Conservation (phyloP, 2,329 filamentous ascomycete species). For the Pseudocercospora musae region DNA sequence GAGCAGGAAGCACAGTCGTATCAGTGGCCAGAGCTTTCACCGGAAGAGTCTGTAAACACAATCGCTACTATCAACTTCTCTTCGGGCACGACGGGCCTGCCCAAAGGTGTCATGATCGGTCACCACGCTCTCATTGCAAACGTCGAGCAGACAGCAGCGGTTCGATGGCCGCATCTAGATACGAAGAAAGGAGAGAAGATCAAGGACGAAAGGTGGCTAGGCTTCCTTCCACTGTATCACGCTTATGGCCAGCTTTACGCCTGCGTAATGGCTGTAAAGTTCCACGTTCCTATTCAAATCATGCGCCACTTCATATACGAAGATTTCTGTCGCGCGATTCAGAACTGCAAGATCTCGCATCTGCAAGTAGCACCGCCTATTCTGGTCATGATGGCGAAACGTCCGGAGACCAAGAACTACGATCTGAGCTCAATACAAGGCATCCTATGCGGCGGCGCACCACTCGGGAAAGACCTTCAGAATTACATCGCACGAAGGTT, state of each 20-base stretch:
- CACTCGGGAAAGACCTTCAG: constrained; percentile 42
- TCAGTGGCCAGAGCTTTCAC: constrained; percentile 55
- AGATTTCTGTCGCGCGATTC: constrained; percentile 39
- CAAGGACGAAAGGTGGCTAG: constrained; percentile 47
- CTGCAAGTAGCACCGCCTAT: constrained; percentile 44
- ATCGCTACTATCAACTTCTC: constrained; percentile 73
- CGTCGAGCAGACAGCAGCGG: constrained; percentile 46
- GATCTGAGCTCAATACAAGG: constrained; percentile 41
- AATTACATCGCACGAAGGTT: constrained; percentile 39
- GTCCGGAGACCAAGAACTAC: constrained; percentile 42
- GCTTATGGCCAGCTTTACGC: constrained; percentile 48
- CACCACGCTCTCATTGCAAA: constrained; percentile 33
- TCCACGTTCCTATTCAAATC: constrained; percentile 45
- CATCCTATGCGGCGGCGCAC: constrained; percentile 43
- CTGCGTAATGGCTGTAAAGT: constrained; percentile 42
- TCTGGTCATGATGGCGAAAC: constrained; percentile 44
- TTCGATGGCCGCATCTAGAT: constrained; percentile 28
- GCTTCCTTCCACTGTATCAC: constrained; percentile 43
- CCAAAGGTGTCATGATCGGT: constrained; percentile 38
- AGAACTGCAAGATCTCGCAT: constrained; percentile 39
- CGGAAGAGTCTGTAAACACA: constrained; percentile 45
- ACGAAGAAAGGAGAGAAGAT: constrained; percentile 29
- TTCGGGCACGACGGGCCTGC: constrained; percentile 66
- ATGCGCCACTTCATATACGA: constrained; percentile 43
- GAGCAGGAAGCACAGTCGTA: constrained; percentile 39